Conservation (phyloP, 2,329 filamentous ascomycete species). For the Hypoxylon sp. region DNA sequence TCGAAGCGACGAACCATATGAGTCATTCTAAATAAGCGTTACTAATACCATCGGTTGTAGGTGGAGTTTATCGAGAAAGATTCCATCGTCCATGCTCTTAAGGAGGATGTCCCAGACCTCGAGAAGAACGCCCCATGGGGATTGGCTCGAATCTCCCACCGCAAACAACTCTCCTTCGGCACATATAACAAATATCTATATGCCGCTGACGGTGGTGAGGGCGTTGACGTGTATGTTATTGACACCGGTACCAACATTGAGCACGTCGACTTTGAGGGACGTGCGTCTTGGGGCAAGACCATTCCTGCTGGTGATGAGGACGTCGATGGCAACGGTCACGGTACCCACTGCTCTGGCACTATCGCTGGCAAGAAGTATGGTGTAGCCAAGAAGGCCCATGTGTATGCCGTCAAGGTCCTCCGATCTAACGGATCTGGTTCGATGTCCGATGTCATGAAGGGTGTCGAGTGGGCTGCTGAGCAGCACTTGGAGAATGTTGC, state of each 20-base stretch:
- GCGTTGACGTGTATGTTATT: conserved; percentile 98
- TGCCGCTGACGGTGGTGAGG: conserved; percentile 89
- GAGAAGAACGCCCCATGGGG: conserved; percentile 99
- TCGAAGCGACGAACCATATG: neutral
- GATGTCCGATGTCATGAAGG: conserved; percentile 99
- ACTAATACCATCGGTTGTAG: conserved; percentile 62
- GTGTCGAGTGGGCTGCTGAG: conserved; percentile 93
- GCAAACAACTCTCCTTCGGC: conserved; percentile 85
- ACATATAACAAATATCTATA: conserved; percentile 99
- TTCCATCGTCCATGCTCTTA: conserved; percentile 88
- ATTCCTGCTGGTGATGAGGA: conserved; percentile 88
- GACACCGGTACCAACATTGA: conserved; percentile 95
- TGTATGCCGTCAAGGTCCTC: conserved; percentile 98
- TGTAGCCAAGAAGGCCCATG: conserved; percentile 97
- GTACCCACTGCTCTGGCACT: conserved; percentile 98
- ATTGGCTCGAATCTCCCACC: conserved; percentile 97
- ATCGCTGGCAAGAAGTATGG: conserved; percentile 98
- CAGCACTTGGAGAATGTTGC: conserved; percentile 81
- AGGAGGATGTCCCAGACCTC: conserved; percentile 61
- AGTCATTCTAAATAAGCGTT: neutral
- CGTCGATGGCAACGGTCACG: conserved; percentile 96
- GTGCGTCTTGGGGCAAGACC: conserved; percentile 97
- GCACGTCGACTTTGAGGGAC: conserved; percentile 97
- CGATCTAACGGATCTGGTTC: conserved; percentile 96
- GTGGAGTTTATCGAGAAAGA: conserved; percentile 98